Evolutionary conservation across 768 basidiomycete species (phyloP), one percentile per base, ranked within the genome.

Genomic region (Agaricus subrufescens): DNA sequence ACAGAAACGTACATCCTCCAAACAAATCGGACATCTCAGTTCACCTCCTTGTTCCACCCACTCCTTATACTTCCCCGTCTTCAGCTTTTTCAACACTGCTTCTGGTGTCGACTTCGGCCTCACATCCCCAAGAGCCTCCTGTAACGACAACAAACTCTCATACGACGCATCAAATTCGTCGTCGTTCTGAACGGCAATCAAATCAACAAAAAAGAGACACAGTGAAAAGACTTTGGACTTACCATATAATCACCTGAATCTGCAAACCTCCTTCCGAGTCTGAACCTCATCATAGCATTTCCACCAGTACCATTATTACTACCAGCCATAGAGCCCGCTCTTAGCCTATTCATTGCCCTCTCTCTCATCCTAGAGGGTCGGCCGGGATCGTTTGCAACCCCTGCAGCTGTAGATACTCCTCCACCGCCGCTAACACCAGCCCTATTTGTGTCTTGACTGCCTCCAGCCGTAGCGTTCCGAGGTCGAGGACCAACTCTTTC

Each of bases 151-250:
- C 50, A 91, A 67, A 39, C 73, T 80, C 66, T 92, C 90, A 62
- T 91, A 91, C 1, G 89, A 91, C 5, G 76, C 68, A 59, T 90
- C 87, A 65, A 89, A 86, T 59, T 89, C 78, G 63, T 91, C 87
- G 57, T 91, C 89, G 51, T 83, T 81, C 87, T 88, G 19, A 50
- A 7, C 50, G 48, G 29, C 26, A 37, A 6, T 34, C 34, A 34
- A 8, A 6, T 34, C 34, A 54, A 27, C 39, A 4, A 54, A 45
- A 5, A 3, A 38, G 50, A 15, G 26, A 14, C 50, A 12, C 29
- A 26, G 19, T 31, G 30, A 29, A 11, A 52, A 48, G 37, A 26
- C 8, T 15, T 29, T 19, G 4, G 42, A 46, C 58, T 46, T 40
- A 60, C 57, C 56, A 90, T 66, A 50, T 75, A 81, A 64, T 80